Base-by-base conservation (phyloP, 176 grass and related monocot genomes). In the Cenchrus americanus region DNA sequence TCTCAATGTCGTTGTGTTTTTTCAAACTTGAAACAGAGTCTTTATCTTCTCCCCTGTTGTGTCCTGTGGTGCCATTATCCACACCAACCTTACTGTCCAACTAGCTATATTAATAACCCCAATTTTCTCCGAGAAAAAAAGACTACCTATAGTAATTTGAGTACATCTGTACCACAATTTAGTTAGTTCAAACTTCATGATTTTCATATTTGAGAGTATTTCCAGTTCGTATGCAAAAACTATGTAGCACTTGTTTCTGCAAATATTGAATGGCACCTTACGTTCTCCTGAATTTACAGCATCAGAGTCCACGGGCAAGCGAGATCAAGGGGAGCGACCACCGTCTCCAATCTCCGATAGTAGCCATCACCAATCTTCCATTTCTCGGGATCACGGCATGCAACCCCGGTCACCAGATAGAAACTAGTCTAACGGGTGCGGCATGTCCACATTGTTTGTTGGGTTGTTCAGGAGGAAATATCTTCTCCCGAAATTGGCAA, bases 311-410 rank as follows among this genome's bases (percentile, higher is more conserved):
- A 71, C 60, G 79, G 79, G 79, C 5, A 1, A 13, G 66, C 50
- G 37, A 71, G 37, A 23, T 14, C 9, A 55, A 8, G 23, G 34
- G 4, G 52, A 19, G n/a, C 11, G 50, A 2, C 79, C 79, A 6
- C 79, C 79, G 6, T 37, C 79, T 17, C 79, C 79, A 15, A 1
- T 40, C 65, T 81, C 79, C 14, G 42, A 23, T 18, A 13, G 18
- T 13, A 60, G 66, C 66, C 65, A 69, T 71, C 79, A 44, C 22
- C 79, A 82, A 59, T 54, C 51, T 57, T 47, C 14, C 10, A 3
- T 17, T 6, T 12, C 6, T 12, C 37, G 14, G 24, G 1, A 69
- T 52, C n/a, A 68, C 49, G 11, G 32, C 49, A 8, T 37, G 62
- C 18, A 14, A 24, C 14, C 42, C 30, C 8, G 37, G n/a, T 30